Evolutionary conservation across 2,329 filamentous ascomycete species (phyloP), one percentile per base, ranked within the genome.

Genomic region (Aureobasidium sp.): DNA sequence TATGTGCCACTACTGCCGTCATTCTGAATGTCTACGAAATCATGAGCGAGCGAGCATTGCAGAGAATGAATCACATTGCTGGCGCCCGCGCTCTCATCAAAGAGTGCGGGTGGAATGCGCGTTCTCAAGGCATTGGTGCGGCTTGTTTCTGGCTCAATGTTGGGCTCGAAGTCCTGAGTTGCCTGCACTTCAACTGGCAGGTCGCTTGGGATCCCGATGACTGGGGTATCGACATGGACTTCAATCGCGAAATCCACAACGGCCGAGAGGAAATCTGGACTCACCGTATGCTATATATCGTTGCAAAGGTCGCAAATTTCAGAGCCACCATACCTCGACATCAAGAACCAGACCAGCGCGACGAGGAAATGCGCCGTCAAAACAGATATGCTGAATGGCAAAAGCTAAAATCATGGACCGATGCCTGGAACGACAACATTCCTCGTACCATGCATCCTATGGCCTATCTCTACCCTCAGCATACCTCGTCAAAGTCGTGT

Each of bases 81-180:
- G 91, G 91, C 5, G 90, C 91, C 10, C 83, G 91, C 59, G 90
- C 90, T 1, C 78, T 96, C 54, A 92, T 97, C 68, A 90, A 91
- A 64, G 91, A 96, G 70, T 96, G 91, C 68, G 85, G 86, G 5
- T 97, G 93, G 93, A 88, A 90, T 68, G 90, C 90, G 0, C 84
- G 81, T 64, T 89, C 89, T 39, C 82, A 81, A 1, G 91, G 92
- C 0, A 84, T 96, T 25, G 92, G 91, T 0, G 84, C 86, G 0
- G 91, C 92, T 1, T 97, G 92, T 73, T 97, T 97, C 75, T 97
- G 93, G 92, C 79, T 97, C 41, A 96, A 95, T 68, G 86, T 96
- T 16, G 88, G 88, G 16, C 88, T 96, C 81, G 93, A 97, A 72
- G 79, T 97, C n/a, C 79, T 97, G 32, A 90, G 85, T 65, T 96